A percentile compares a stretch with the other conserved stretches of the same genome.
Evolutionary conservation across 139 green algal species (phyloP).

Genomic region (Tetradesmus obliquus): DNA sequence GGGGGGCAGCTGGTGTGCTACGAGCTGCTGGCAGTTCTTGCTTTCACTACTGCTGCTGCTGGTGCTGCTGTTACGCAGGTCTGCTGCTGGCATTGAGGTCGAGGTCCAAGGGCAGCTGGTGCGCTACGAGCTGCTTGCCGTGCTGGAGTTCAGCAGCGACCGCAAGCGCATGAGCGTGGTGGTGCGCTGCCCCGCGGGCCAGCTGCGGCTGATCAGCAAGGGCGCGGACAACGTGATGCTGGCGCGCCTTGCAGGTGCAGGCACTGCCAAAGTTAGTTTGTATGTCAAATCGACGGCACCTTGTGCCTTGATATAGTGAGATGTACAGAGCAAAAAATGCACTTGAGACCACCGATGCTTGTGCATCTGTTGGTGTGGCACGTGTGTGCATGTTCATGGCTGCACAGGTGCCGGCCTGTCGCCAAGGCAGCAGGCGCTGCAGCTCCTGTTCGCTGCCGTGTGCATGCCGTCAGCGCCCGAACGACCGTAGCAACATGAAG

Average conservation of each 20-base stretch:
- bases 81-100: slow-evolving; percentile 46
- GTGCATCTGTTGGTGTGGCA: no score
- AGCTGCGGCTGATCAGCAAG: slow-evolving; percentile 88
- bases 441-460: no score
- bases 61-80: neutral
- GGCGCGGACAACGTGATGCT: slow-evolving; percentile 86
- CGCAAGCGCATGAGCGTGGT: slow-evolving; percentile 82
- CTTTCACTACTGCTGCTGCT: slow-evolving; percentile 75
- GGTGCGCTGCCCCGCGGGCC: slow-evolving; percentile 7
- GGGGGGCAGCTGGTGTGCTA: slow-evolving; percentile 21
- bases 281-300: no score
- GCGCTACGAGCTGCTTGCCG: slow-evolving; percentile 74
- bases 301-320: no score
- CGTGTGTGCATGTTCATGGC: neutral
- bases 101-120: slow-evolving; percentile 37
- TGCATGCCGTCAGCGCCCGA: no score
- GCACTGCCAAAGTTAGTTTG: neutral
- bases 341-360: no score
- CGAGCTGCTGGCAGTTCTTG: slow-evolving; percentile 85
- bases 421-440: no score
- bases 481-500: no score
- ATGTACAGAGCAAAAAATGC: no score
- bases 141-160: slow-evolving; percentile 94
- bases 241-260: slow-evolving; percentile 27
- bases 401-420: no score